Base-by-base conservation (phyloP, 768 basidiomycete genomes). In the Cyathus striatus region DNA sequence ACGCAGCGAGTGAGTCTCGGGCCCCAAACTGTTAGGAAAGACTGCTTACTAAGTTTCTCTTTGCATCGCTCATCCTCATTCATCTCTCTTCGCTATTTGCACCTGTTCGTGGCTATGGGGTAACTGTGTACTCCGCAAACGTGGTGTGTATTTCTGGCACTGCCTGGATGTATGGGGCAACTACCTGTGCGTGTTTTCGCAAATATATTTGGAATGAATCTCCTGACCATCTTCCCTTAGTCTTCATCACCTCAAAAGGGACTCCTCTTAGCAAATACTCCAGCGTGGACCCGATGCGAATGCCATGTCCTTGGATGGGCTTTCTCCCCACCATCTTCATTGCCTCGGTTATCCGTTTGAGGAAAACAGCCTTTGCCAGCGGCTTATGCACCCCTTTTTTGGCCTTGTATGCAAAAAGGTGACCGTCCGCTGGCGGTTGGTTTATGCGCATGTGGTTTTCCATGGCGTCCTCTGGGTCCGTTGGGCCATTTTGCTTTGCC, bases 231-330 rank as follows among this genome's bases (percentile, higher is more conserved):
- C 58, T 41, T 1, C 66, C 61, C 16, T 52, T 65, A 0, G 52
- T 43, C 27, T 61, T 63, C 9, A 65, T 54, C 0, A 60, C 59
- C 2, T 65, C 59, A 38, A 69, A 60, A 3, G 65, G 59, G 0
- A 59, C 34, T 1, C 61, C 59, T 3, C 54, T 46, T 6, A 69
- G 57, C 1, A 68, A 54, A 43, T 64, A 67, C 41, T 63, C 58
- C 1, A 68, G 49, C 1, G 63, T 66, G 9, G 55, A 24, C 12
- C 55, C 53, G 49, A 51, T 51, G 43, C 49, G 45, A 34, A 56
- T 52, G 21, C 57, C 46, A 37, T 66, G 64, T 2, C 57, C 56
- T 22, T 55, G 46, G 7, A 61, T 17, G 1, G 42, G 42, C 1
- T 45, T 20, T 1, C 50, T 7, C 0, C 49, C 50, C 0, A 48